These are phyloP conservation scores for Cladochytrium replicatum DNA, from an alignment of 192 early-diverging fungal genomes.

Conservation along the genomic window DNA sequence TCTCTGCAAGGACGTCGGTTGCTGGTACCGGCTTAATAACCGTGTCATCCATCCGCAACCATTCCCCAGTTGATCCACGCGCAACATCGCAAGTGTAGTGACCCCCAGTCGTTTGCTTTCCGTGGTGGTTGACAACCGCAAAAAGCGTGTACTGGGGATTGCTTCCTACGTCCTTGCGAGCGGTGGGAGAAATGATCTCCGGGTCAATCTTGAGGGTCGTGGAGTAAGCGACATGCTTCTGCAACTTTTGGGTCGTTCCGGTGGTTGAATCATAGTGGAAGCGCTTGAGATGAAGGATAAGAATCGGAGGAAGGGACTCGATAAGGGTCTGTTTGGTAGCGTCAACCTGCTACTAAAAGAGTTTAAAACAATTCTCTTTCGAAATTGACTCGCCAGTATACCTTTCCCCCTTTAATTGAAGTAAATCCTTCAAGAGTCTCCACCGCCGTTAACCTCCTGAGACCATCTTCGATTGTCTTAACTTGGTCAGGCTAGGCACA, in stretches of 20 bases:
- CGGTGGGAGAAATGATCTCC: constrained; percentile 45
- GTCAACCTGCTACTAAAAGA: constrained; percentile 23
- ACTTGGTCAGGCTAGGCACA: too few relatives aligned
- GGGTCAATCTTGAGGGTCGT: constrained; percentile 50
- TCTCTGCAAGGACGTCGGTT: constrained; percentile 47
- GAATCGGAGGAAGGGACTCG: constrained; percentile 75
- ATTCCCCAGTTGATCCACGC: constrained; percentile 52
- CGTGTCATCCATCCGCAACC: constrained; percentile 91
- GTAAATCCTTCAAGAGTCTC: constrained; percentile 78
- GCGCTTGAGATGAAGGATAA: constrained; percentile 90
- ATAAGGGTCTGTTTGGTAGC: constrained; percentile 79
- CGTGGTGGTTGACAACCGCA: constrained; percentile 92
- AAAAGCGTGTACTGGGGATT: constrained; percentile 28
- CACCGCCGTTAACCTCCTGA: constrained; percentile 61
- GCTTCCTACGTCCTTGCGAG: too few relatives aligned
- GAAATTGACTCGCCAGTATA: too few relatives aligned
- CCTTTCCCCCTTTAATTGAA: constrained; percentile 13
- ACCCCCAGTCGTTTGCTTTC: constrained; percentile 71
- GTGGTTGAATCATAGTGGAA: constrained; percentile 70
- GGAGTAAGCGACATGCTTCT: constrained; percentile 73
- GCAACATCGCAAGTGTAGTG: constrained; percentile 95
- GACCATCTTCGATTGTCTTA: constrained; percentile 72
- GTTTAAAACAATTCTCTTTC: too few relatives aligned
- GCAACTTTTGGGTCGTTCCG: constrained; percentile 73
- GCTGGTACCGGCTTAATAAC: constrained; percentile 49